Evolutionary conservation across 1,139 yeast genomes (phyloP).

Genomic region (Protomyces inouyei): DNA sequence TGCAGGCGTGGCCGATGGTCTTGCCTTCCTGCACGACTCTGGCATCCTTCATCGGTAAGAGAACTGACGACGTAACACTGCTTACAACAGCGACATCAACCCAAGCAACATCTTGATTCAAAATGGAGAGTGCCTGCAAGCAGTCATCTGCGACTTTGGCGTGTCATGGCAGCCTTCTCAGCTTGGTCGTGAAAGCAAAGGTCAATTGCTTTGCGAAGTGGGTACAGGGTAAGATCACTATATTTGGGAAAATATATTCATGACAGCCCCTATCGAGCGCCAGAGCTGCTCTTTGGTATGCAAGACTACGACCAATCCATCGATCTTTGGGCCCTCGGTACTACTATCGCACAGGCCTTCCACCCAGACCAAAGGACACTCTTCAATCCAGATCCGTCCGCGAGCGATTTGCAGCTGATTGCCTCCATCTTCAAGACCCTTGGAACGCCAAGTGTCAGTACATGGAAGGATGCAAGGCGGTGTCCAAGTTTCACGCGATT

Average conservation of each 20-base stretch:
- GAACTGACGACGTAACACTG: neutral
- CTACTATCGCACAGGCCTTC: conserved; percentile 5
- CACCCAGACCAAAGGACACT: conserved; percentile 9
- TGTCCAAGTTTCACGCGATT: neutral
- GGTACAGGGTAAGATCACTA: conserved; percentile 17
- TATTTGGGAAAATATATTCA: neutral
- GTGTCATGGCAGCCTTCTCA: neutral
- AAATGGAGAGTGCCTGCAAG: neutral
- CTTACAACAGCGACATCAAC: conserved; percentile 4
- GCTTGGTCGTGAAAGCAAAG: neutral
- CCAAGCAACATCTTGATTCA: conserved; percentile 13
- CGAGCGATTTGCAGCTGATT: conserved; percentile 15
- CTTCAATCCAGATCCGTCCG: conserved; percentile 1
- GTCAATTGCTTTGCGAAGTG: neutral
- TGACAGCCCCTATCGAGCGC: conserved; percentile 13
- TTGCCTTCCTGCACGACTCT: conserved; percentile 1
- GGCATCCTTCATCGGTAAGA: conserved; percentile 8
- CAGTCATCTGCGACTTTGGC: conserved; percentile 14
- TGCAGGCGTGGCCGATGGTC: neutral
- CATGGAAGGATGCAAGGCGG: conserved; percentile 10
- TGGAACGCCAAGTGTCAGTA: conserved; percentile 10
- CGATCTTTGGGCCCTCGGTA: conserved; percentile 21
- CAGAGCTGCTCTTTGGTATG: conserved; percentile 14
- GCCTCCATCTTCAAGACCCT: conserved; percentile 13
- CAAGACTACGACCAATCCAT: conserved; percentile 4